These are phyloP conservation scores for Coemansia sp. DNA, from an alignment of 192 early-diverging fungal species.

Conservation along the genomic window DNA sequence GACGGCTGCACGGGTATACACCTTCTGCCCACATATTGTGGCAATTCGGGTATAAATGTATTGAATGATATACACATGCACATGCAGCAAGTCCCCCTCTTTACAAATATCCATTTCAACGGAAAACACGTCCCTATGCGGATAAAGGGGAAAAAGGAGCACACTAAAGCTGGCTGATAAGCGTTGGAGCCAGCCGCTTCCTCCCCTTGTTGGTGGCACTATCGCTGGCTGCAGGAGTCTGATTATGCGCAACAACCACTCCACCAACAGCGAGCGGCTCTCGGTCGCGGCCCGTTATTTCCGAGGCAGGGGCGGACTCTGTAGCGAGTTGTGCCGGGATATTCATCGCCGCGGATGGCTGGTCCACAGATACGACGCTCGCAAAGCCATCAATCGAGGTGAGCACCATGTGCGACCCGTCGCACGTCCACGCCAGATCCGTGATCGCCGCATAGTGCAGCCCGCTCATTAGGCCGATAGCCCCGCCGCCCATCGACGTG, in stretches of 20 bases:
- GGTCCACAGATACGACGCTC: constrained; percentile 73
- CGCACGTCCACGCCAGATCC: constrained; percentile 84
- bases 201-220: constrained; percentile 17
- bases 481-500: constrained; percentile 65
- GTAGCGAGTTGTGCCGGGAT: not conserved
- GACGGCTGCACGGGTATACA: no score
- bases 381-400: constrained; percentile 89
- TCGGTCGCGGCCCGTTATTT: not conserved
- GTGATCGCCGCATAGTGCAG: constrained; percentile 91
- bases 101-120: not conserved
- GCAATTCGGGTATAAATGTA: no score
- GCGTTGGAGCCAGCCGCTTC: constrained; percentile 48
- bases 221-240: not conserved
- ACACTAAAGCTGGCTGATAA: constrained; percentile 30
- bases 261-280: constrained; percentile 1
- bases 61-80: constrained; percentile 6
- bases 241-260: not conserved
- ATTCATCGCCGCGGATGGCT: constrained; percentile 33
- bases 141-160: not conserved
- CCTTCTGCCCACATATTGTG: no score
- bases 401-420: constrained; percentile 76
- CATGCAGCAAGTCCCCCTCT: not conserved
- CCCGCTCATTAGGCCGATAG: constrained; percentile 74
- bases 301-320: not conserved
- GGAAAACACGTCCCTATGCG: not conserved